Percentiles rank a stretch among this genome's conserved stretches.
Evolutionary conservation across 495 filamentous ascomycete species (phyloP).

Genomic region (Penicillium silybi): DNA sequence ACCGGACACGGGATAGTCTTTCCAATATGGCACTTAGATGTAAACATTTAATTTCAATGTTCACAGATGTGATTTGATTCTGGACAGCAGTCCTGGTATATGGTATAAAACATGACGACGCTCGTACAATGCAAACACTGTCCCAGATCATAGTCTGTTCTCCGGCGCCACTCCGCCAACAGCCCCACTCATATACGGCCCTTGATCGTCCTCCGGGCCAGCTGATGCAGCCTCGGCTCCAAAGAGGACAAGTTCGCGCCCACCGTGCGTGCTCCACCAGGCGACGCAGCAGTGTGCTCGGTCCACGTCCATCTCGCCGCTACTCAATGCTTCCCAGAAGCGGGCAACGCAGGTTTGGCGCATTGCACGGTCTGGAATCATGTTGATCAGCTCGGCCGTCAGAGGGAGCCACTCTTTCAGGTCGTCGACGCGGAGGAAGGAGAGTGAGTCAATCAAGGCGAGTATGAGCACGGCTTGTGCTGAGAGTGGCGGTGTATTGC

Average conservation of each 20-base stretch:
- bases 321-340: slow-evolving; percentile 80
- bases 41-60: not conserved
- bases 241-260: slow-evolving; percentile 61
- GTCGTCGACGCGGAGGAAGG: slow-evolving; percentile 62
- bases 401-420: slow-evolving; percentile 77
- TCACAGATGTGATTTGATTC: not conserved
- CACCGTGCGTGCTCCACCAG: slow-evolving; percentile 80
- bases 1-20: not conserved
- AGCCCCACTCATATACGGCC: slow-evolving; percentile 59
- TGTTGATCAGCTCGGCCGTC: slow-evolving; percentile 63
- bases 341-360: slow-evolving; percentile 62
- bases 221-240: slow-evolving; percentile 35
- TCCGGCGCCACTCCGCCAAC: slow-evolving; percentile 41
- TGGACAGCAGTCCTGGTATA: slow-evolving; percentile 10
- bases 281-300: slow-evolving; percentile 72
- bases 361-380: slow-evolving; percentile 57
- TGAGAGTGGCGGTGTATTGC: slow-evolving; percentile 49
- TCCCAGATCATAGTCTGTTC: slow-evolving; percentile 37
- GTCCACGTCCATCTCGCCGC: slow-evolving; percentile 91
- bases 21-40: not conserved
- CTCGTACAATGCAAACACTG: slow-evolving; percentile 4
- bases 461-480: slow-evolving; percentile 78
- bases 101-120: slow-evolving; percentile 12
- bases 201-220: slow-evolving; percentile 15
- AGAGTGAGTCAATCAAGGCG: slow-evolving; percentile 77